A percentile compares a stretch with the other conserved stretches of the same genome.
Conservation (phyloP, 148 eudicot species). For the Rhododendron kiyosumense region DNA sequence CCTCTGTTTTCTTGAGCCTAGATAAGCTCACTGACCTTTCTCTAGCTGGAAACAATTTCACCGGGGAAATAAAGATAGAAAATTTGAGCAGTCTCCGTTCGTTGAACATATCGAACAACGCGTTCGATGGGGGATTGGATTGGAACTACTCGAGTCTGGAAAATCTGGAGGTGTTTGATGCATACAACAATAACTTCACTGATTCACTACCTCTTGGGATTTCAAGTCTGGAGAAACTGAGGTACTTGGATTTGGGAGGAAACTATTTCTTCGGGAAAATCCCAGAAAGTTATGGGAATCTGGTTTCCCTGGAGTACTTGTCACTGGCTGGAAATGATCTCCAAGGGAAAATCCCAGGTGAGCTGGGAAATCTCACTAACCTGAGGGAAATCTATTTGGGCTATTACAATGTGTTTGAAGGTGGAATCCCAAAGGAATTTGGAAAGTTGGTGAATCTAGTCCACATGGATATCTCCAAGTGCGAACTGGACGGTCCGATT, state of each 20-base stretch:
- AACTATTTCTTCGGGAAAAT: conserved; percentile 69
- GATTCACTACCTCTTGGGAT: conserved; percentile 54
- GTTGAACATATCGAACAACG: conserved; percentile 76
- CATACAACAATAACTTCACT: conserved; percentile 72
- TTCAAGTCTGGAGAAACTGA: conserved; percentile 36
- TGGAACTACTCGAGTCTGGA: conserved; percentile 49
- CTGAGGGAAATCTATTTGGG: conserved; percentile 67
- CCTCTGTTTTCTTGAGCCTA: conserved; percentile 38
- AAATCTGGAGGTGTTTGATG: conserved; percentile 61
- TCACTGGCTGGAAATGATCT: conserved; percentile 69
- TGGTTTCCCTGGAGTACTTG: conserved; percentile 48
- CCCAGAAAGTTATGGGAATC: conserved; percentile 48
- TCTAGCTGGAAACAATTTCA: conserved; percentile 82
- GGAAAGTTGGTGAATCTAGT: conserved; percentile 67
- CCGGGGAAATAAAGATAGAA: conserved; percentile 43
- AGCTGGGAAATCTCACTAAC: conserved; percentile 75
- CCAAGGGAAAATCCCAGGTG: conserved; percentile 63
- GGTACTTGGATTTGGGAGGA: conserved; percentile 80
- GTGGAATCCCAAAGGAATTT: conserved; percentile 75
- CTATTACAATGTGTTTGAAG: conserved; percentile 56
- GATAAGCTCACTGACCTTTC: conserved; percentile 50
- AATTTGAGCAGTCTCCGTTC: conserved; percentile 39
- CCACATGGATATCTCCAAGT: conserved; percentile 56
- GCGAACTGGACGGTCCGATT: conserved; percentile 62
- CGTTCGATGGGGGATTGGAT: conserved; percentile 38